phyloP scores from a whole-genome alignment of 768 basidiomycete species.

The Boletus fagicola region DNA sequence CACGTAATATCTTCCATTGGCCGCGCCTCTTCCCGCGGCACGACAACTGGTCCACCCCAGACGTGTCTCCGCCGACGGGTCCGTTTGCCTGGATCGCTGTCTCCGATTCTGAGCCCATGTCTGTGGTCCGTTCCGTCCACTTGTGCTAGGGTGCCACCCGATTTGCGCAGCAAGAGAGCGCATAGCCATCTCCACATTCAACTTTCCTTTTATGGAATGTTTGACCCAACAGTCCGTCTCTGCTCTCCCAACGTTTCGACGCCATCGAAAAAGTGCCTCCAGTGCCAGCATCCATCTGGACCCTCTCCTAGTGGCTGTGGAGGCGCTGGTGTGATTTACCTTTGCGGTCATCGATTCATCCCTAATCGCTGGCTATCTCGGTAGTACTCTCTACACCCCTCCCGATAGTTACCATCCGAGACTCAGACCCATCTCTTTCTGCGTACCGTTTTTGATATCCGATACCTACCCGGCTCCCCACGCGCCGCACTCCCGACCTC shows the following conservation, averaged over 20 bases:
- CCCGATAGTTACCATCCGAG: slow-evolving; percentile 1
- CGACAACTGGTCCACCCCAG: slow-evolving; percentile 5
- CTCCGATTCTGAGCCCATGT: not conserved
- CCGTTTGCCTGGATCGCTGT: slow-evolving; percentile 20
- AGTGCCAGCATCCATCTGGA: not conserved
- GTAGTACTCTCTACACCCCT: not conserved
- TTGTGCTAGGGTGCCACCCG: not conserved
- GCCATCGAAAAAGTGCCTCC: not conserved
- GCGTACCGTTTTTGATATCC: slow-evolving; percentile 6
- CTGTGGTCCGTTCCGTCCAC: slow-evolving; percentile 19
- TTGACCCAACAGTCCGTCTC: slow-evolving; percentile 22
- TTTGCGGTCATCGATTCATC: slow-evolving; percentile 10
- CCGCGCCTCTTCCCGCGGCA: slow-evolving; percentile 33
- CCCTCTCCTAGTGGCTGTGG: slow-evolving; percentile 22
- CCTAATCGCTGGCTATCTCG: not conserved
- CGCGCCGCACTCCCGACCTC: slow-evolving; percentile 2
- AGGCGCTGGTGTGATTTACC: slow-evolving; percentile 24
- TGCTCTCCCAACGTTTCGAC: slow-evolving; percentile 2
- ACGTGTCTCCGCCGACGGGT: slow-evolving; percentile 33
- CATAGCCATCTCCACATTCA: slow-evolving; percentile 23
- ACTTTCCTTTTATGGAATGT: slow-evolving; percentile 27
- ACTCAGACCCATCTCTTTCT: not conserved
- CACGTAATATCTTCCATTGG: slow-evolving; percentile 32
- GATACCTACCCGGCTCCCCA: slow-evolving; percentile 15
- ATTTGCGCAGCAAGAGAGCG: not conserved